phyloP scores from a whole-genome alignment of 2,329 filamentous ascomycete species.

The Chaetothyriales sp. region DNA sequence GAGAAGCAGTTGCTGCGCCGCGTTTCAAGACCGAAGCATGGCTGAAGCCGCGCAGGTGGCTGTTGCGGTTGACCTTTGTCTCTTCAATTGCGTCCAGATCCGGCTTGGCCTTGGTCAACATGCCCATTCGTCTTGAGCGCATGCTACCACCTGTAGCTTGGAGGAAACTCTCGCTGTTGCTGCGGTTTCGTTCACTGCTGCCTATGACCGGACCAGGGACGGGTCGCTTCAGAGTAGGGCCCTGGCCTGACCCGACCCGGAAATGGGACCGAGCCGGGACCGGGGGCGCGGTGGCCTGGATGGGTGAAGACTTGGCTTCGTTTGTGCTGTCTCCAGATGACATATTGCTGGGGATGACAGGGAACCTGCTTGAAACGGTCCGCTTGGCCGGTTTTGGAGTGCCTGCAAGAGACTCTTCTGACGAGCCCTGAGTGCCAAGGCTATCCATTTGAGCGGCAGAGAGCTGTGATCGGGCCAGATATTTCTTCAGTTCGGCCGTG shows the following conservation, averaged over 20 bases:
- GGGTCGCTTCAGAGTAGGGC: slow-evolving; percentile 46
- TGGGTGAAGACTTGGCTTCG: slow-evolving; percentile 9
- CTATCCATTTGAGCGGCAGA: slow-evolving; percentile 24
- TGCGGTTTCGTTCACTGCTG: slow-evolving; percentile 45
- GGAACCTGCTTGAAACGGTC: slow-evolving; percentile 41
- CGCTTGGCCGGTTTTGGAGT: slow-evolving; percentile 56
- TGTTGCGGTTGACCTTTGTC: slow-evolving; percentile 34
- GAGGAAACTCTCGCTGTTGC: slow-evolving; percentile 46
- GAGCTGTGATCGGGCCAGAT: slow-evolving; percentile 35
- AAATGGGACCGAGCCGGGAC: slow-evolving; percentile 72
- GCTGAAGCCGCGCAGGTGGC: slow-evolving; percentile 42
- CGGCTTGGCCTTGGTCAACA: slow-evolving; percentile 41
- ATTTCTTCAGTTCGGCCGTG: slow-evolving; percentile 45
- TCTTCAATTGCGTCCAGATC: slow-evolving; percentile 41
- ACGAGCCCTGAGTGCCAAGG: slow-evolving; percentile 31
- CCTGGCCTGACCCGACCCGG: slow-evolving; percentile 37
- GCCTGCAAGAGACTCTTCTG: slow-evolving; percentile 57
- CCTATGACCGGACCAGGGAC: slow-evolving; percentile 49
- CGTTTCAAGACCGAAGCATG: slow-evolving; percentile 38
- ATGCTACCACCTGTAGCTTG: slow-evolving; percentile 29
- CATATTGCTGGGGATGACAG: slow-evolving; percentile 52
- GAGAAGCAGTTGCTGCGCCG: slow-evolving; percentile 19
- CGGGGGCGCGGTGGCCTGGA: slow-evolving; percentile 46
- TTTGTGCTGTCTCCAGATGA: slow-evolving; percentile 19
- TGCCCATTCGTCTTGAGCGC: slow-evolving; percentile 45